Percentiles rank a stretch among this genome's conserved stretches.
Conservation (phyloP, 176 grass and related monocot species). For the Melocanna baccifera region DNA sequence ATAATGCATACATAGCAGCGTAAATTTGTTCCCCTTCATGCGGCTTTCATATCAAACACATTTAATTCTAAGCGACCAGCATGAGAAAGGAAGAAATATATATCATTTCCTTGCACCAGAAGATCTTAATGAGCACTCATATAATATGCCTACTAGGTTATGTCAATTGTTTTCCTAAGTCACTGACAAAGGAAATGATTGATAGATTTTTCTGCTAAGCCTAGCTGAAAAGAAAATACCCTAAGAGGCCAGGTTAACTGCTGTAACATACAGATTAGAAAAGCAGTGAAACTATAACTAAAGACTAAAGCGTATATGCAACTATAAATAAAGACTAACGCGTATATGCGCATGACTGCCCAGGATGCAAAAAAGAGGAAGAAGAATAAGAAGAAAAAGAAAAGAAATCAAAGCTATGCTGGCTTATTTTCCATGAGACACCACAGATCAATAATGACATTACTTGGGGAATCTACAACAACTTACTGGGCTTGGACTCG, state of each 20-base stretch:
- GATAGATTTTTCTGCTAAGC: background rate
- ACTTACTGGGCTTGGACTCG: slow-evolving; percentile 87
- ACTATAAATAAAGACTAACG: background rate
- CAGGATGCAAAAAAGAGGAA: background rate
- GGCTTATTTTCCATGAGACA: slow-evolving; percentile 16
- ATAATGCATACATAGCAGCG: background rate
- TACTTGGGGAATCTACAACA: slow-evolving; percentile 49
- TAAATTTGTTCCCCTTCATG: background rate
- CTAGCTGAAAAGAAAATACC: background rate
- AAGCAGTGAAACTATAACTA: background rate
- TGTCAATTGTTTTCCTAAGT: background rate
- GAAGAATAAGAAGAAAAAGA: background rate
- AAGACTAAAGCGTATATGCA: background rate
- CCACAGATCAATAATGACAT: slow-evolving; percentile 46
- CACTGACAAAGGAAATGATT: slow-evolving; percentile 2
- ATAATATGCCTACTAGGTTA: background rate
- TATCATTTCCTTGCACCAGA: background rate
- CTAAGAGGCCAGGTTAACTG: background rate
- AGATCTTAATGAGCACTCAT: background rate
- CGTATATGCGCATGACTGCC: background rate
- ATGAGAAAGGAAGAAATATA: background rate
- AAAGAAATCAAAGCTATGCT: background rate
- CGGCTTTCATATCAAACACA: background rate
- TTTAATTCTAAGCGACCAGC: background rate
- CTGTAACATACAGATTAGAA: slow-evolving; percentile 1